A percentile compares a stretch with the other conserved stretches of the same genome.
These are phyloP conservation scores for Sugiyamaella novakii DNA, from an alignment of 1,139 yeast genomes.

Conservation along the genomic window DNA sequence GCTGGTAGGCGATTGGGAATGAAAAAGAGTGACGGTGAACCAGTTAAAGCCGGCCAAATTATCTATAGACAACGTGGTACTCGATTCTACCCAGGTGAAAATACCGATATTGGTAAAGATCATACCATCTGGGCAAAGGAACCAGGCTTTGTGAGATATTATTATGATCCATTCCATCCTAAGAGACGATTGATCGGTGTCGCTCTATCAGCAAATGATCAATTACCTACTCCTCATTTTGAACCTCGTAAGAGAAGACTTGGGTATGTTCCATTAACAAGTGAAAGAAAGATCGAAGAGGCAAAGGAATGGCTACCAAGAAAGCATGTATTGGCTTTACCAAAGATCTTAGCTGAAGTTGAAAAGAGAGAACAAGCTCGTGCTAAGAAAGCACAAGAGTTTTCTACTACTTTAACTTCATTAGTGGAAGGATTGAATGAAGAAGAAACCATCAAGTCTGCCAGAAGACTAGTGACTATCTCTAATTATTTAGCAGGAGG, in stretches of 20 bases:
- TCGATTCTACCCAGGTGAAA: constrained; percentile 93
- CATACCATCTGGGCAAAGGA: constrained; percentile 90
- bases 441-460: constrained; percentile 46
- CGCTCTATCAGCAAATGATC: constrained; percentile 63
- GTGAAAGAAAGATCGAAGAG: constrained; percentile 53
- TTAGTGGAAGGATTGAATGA: constrained; percentile 41
- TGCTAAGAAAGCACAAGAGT: constrained; percentile 28
- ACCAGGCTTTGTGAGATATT: constrained; percentile 91
- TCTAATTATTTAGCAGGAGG: constrained; percentile 54
- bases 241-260: constrained; percentile 83
- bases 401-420: constrained; percentile 33
- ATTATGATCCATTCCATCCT: constrained; percentile 97
- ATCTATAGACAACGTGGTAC: constrained; percentile 96
- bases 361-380: constrained; percentile 44
- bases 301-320: constrained; percentile 62
- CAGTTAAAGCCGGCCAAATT: constrained; percentile 79
- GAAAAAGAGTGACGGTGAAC: constrained; percentile 74
- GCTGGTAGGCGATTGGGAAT: constrained; percentile 95
- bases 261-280: constrained; percentile 63
- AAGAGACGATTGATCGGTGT: constrained; percentile 88
- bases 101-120: constrained; percentile 83
- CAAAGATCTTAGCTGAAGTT: constrained; percentile 49
- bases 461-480: constrained; percentile 55
- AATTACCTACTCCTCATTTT: constrained; percentile 86
- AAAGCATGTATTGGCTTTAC: constrained; percentile 62